Evolutionary conservation across 257 asterid species (phyloP), one percentile per base, ranked within the genome.

Genomic region (Penstemon eatonii): DNA sequence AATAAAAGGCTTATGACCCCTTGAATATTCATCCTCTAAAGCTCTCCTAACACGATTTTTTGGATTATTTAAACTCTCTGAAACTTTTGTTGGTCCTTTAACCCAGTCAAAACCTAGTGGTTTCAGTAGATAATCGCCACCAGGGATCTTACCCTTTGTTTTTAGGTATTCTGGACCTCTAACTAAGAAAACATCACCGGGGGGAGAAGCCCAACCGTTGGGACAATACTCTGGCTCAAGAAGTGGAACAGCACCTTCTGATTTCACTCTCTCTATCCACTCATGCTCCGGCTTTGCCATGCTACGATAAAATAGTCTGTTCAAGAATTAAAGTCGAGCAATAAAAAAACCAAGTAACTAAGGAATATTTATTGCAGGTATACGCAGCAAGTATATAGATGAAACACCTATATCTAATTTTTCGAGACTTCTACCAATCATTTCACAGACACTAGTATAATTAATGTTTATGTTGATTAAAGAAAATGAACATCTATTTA

Each of bases 81-180:
- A 81, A 55, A 85, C 75, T 73, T 87, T 91, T n/a, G 87, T 60
- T n/a, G 89, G 77, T 52, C 90, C 92, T 87, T 85, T 89, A 36
- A 87, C 71, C 98, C 98, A 89, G 81, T 91, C 98, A 66, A 91
- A 85, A 56, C 95, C 98, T 33, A 91, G 81, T 25, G 95, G 94
- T 71, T 87, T 82, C 59, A 89, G 85, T 71, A 91, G 90, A 78
- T 84, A 89, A 45, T 87, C 81, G 5, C 93, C 90, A 63, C 85
- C 92, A 5, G 87, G 94, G 66, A 83, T 75, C 74, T 91, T 91
- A 50, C 51, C 76, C 76, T 74, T 87, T 3, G 87, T 87, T 67
- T 76, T 76, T 42, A 84, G 83, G 78, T 85, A 91, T 11, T 85
- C 82, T 12, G 89, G 84, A 6, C 98, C 96, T 85, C 98, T 80